Evolutionary conservation across 1,139 yeast genomes (phyloP).

Genomic region (Hyphopichia wangnamkhiaoensis): DNA sequence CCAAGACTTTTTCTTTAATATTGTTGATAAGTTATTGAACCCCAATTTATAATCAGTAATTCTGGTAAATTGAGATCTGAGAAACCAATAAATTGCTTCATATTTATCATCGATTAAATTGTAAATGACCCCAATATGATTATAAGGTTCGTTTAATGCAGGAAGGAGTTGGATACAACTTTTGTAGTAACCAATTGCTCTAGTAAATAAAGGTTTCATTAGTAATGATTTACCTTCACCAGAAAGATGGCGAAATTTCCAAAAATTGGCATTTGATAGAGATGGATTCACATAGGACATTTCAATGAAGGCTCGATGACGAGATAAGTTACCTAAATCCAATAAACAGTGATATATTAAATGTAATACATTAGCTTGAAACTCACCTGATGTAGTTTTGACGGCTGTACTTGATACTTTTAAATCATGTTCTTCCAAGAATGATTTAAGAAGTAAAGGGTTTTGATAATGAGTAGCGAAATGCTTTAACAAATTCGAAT

Average conservation of each 20-base stretch:
- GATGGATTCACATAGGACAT: slow-evolving; percentile 40
- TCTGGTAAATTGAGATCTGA: slow-evolving; percentile 60
- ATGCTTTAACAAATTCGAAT: slow-evolving; percentile 37
- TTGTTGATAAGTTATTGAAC: slow-evolving; percentile 34
- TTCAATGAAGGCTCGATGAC: slow-evolving; percentile 54
- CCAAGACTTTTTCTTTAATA: slow-evolving; percentile 36
- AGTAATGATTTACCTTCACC: slow-evolving; percentile 28
- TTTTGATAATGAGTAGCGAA: slow-evolving; percentile 38
- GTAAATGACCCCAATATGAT: slow-evolving; percentile 63
- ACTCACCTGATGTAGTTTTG: slow-evolving; percentile 18
- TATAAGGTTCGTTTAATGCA: slow-evolving; percentile 65
- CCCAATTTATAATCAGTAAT: slow-evolving; percentile 47
- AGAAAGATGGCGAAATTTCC: slow-evolving; percentile 37
- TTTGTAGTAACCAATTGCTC: slow-evolving; percentile 50
- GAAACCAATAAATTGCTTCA: slow-evolving; percentile 47
- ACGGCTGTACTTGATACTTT: slow-evolving; percentile 14
- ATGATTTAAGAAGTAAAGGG: slow-evolving; percentile 32
- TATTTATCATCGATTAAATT: slow-evolving; percentile 35
- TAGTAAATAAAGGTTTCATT: slow-evolving; percentile 23
- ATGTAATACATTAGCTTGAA: slow-evolving; percentile 45
- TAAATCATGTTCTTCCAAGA: slow-evolving; percentile 25
- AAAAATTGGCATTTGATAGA: slow-evolving; percentile 31
- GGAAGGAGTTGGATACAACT: slow-evolving; percentile 59
- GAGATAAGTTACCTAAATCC: slow-evolving; percentile 59
- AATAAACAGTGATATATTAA: slow-evolving; percentile 56